Conservation (phyloP, 2,329 filamentous ascomycete species). For the Xylariaceae sp. region DNA sequence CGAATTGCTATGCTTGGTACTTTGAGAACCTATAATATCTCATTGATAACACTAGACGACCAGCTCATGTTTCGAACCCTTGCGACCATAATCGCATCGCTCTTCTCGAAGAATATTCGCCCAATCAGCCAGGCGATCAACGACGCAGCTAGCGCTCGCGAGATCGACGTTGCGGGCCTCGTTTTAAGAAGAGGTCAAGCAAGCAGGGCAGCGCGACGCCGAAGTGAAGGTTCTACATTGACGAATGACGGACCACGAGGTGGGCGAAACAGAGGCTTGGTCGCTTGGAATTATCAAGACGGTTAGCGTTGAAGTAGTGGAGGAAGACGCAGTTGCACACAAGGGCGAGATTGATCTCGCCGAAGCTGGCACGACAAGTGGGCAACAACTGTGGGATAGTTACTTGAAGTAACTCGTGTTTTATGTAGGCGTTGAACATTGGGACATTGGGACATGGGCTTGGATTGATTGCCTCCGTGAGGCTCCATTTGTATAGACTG, state of each 20-base stretch:
- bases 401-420: background rate
- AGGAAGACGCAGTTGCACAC: constrained; percentile 30
- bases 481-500: too few relatives aligned
- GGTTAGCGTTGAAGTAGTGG: constrained; percentile 34
- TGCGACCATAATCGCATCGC: constrained; percentile 30
- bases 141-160: constrained; percentile 10
- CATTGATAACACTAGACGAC: constrained; percentile 25
- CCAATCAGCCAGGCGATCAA: constrained; percentile 20
- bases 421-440: too few relatives aligned
- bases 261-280: constrained; percentile 25
- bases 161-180: constrained; percentile 18
- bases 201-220: constrained; percentile 14
- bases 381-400: constrained; percentile 18
- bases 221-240: constrained; percentile 22
- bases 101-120: constrained; percentile 24
- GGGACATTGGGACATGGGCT: too few relatives aligned
- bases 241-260: constrained; percentile 24
- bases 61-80: constrained; percentile 31
- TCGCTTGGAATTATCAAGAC: constrained; percentile 37
- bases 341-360: constrained; percentile 12
- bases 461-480: too few relatives aligned
- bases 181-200: constrained; percentile 15
- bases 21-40: constrained; percentile 33
- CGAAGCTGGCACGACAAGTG: constrained; percentile 5
- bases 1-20: constrained; percentile 32